phyloP scores from a whole-genome alignment of 768 basidiomycete species.

The Leccinum boreale region DNA sequence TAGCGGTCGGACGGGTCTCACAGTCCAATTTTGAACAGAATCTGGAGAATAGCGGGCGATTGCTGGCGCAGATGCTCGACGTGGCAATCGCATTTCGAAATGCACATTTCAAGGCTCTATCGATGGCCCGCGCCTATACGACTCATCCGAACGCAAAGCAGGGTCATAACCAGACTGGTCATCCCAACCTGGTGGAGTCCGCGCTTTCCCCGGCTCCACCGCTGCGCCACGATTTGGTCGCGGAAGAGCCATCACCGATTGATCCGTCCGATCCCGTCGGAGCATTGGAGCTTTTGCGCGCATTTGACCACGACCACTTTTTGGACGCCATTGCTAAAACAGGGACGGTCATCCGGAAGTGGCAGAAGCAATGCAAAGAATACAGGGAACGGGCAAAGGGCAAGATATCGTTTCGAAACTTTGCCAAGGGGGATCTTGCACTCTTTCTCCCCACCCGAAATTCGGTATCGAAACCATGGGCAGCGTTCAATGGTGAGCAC shows the following conservation, averaged over 20 bases:
- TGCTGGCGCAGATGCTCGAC: slow-evolving; percentile 80
- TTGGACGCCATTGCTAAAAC: slow-evolving; percentile 78
- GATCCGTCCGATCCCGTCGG: slow-evolving; percentile 73
- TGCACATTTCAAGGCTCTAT: slow-evolving; percentile 70
- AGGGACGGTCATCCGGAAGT: slow-evolving; percentile 87
- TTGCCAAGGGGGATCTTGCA: slow-evolving; percentile 91
- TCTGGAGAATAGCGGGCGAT: slow-evolving; percentile 59
- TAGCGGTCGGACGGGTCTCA: slow-evolving; percentile 64
- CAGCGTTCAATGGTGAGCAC: slow-evolving; percentile 89
- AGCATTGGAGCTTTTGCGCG: slow-evolving; percentile 66
- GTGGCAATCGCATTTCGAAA: slow-evolving; percentile 76
- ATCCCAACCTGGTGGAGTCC: slow-evolving; percentile 45
- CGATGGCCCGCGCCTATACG: slow-evolving; percentile 55
- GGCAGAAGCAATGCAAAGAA: slow-evolving; percentile 96
- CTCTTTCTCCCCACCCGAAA: slow-evolving; percentile 95
- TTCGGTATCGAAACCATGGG: slow-evolving; percentile 92
- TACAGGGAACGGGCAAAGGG: slow-evolving; percentile 95
- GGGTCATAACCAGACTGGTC: slow-evolving; percentile 27
- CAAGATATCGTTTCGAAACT: slow-evolving; percentile 95
- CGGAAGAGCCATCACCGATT: slow-evolving; percentile 66
- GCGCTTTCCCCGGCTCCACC: slow-evolving; percentile 42
- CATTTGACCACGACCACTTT: slow-evolving; percentile 83
- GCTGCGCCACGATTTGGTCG: slow-evolving; percentile 49
- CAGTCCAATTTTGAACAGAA: slow-evolving; percentile 66
- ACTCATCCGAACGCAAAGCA: slow-evolving; percentile 51